phyloP scores from a whole-genome alignment of 805 yeast species.

The Tetrapisispora taiwanensis region DNA sequence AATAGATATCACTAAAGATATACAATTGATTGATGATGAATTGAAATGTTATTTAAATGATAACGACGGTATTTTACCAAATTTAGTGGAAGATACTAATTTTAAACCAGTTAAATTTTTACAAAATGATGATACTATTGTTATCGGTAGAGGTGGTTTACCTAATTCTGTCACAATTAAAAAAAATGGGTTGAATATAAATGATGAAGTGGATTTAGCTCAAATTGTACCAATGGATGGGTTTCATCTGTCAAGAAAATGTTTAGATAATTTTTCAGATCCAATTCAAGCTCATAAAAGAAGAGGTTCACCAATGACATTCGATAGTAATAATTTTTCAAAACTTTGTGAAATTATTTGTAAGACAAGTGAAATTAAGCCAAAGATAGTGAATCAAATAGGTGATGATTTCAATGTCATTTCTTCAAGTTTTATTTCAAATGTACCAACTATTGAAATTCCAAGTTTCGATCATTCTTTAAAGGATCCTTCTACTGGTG shows the following conservation, averaged over 20 bases:
- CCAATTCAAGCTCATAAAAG: constrained; percentile 47
- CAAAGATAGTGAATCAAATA: constrained; percentile 3
- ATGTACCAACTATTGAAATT: constrained; percentile 33
- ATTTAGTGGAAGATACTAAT: constrained; percentile 15
- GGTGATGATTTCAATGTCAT: constrained; percentile 5
- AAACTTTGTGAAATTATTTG: constrained; percentile 17
- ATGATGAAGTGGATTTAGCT: constrained; percentile 23
- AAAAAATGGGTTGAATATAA: not conserved
- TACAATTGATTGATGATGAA: not conserved
- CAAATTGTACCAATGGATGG: constrained; percentile 66
- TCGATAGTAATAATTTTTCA: constrained; percentile 44
- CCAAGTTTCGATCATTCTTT: constrained; percentile 71
- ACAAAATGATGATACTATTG: constrained; percentile 11
- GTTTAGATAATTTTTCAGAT: constrained; percentile 41
- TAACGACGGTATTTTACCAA: constrained; percentile 11
- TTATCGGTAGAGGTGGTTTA: constrained; percentile 26
- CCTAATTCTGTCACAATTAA: constrained; percentile 17
- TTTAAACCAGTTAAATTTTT: constrained; percentile 15
- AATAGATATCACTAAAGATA: not conserved
- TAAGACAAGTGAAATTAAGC: constrained; percentile 12
- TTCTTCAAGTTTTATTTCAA: constrained; percentile 10
- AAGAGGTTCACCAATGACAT: constrained; percentile 83
- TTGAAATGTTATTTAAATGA: constrained; percentile 5
- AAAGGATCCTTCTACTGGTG: constrained; percentile 60
- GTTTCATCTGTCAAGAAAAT: constrained; percentile 49